Evolutionary conservation across 148 eudicot genomes (phyloP).

Genomic region (Diospyros lotus): DNA sequence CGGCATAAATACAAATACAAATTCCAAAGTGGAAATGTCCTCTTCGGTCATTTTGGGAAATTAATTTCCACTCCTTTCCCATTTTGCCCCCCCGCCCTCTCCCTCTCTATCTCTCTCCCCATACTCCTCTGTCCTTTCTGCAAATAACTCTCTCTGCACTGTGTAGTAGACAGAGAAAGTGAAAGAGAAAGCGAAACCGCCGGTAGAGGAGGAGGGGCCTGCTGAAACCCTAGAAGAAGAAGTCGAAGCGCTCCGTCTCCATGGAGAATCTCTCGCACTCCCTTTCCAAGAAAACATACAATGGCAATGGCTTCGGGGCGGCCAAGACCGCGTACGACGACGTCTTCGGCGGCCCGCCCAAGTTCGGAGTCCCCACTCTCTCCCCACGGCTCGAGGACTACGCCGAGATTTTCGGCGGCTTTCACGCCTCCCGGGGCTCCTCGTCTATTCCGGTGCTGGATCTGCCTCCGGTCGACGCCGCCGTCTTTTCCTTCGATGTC

Average conservation of each 20-base stretch:
- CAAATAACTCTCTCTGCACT: constrained; percentile 5
- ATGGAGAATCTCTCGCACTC: constrained; percentile 34
- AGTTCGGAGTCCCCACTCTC: constrained; percentile 40
- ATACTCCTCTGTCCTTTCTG: not conserved
- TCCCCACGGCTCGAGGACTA: constrained; percentile 83
- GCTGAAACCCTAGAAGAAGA: constrained; percentile 17
- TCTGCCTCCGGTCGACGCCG: constrained; percentile 49
- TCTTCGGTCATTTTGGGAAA: not conserved
- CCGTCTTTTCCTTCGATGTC: constrained; percentile 29
- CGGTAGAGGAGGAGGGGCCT: not conserved
- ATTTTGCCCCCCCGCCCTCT: constrained; percentile 14
- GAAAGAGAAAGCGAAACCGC: constrained; percentile 5
- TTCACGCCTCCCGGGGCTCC: constrained; percentile 35
- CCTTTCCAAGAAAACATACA: constrained; percentile 25
- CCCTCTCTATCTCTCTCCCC: not conserved
- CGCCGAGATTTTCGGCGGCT: constrained; percentile 73
- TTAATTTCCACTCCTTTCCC: constrained; percentile 9
- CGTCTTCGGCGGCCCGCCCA: constrained; percentile 70
- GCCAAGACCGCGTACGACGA: constrained; percentile 68
- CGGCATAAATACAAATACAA: not conserved
- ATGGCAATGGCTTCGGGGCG: constrained; percentile 29
- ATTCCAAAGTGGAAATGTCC: not conserved
- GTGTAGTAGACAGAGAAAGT: constrained; percentile 13
- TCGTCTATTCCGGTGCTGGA: constrained; percentile 82
- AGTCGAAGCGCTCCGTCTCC: constrained; percentile 3